Conservation (phyloP, 2,329 filamentous ascomycete genomes). For the Trichoderma sp. region DNA sequence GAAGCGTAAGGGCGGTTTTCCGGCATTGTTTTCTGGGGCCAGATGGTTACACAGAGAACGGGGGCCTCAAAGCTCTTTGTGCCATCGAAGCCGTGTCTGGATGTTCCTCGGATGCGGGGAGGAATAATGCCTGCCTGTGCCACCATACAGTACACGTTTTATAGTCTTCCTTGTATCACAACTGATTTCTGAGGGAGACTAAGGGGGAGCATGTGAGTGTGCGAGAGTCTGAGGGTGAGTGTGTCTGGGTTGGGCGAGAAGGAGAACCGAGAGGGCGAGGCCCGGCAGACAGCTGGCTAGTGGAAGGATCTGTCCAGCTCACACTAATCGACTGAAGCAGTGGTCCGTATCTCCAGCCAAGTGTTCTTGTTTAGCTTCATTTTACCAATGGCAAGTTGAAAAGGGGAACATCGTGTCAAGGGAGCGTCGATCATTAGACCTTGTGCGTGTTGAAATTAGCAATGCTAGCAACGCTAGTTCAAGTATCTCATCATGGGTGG, state of each 20-base stretch:
- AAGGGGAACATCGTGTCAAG: neutral
- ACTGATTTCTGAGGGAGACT: neutral
- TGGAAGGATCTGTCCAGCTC: neutral
- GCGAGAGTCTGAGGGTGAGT: neutral
- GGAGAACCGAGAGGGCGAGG: neutral
- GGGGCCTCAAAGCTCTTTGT: neutral
- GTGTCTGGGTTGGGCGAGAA: neutral
- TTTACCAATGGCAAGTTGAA: neutral
- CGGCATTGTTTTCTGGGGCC: slow-evolving; percentile 6
- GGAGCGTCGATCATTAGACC: slow-evolving; percentile 8
- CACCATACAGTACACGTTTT: too few species aligned
- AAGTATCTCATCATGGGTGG: slow-evolving; percentile 1
- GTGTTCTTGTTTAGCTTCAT: neutral
- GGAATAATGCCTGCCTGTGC: neutral
- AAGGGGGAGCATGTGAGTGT: neutral
- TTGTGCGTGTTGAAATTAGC: neutral
- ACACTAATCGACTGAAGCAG: neutral
- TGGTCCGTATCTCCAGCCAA: neutral
- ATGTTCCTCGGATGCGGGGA: neutral
- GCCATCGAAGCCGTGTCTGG: neutral
- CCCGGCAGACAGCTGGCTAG: neutral
- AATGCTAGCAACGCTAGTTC: neutral
- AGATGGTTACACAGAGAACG: neutral
- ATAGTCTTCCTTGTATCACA: neutral
- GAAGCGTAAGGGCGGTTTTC: neutral